phyloP scores from a whole-genome alignment of 805 yeast genomes.

The Candida dendrica region DNA sequence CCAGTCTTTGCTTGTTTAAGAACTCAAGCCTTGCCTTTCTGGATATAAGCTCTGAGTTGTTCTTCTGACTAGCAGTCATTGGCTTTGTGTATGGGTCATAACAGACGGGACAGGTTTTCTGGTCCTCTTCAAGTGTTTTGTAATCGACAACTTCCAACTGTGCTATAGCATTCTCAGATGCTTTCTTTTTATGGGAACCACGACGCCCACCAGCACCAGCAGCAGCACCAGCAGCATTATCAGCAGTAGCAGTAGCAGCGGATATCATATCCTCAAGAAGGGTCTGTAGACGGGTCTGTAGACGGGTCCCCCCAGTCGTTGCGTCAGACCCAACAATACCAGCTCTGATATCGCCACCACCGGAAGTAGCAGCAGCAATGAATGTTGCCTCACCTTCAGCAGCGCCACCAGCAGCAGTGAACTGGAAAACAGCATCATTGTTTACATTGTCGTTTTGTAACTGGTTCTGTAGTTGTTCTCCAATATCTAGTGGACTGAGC shows the following conservation, averaged over 20 bases:
- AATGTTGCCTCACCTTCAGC: too few species aligned
- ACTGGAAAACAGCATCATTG: too few species aligned
- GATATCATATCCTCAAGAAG: not conserved
- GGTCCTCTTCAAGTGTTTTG: slow-evolving; percentile 3
- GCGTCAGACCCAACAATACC: not conserved
- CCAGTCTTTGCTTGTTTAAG: not conserved
- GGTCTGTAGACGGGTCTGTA: not conserved
- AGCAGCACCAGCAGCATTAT: not conserved
- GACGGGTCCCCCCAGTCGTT: too few species aligned
- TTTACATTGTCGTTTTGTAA: too few species aligned
- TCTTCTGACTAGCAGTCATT: not conserved
- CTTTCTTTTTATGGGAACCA: slow-evolving; percentile 5
- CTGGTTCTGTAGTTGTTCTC: too few species aligned
- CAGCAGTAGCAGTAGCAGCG: not conserved
- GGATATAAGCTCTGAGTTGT: not conserved
- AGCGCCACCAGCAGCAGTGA: too few species aligned
- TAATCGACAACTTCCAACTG: slow-evolving; percentile 9
- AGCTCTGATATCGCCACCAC: not conserved
- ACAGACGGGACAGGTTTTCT: slow-evolving; percentile 15
- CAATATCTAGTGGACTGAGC: too few species aligned
- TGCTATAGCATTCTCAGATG: slow-evolving; percentile 15
- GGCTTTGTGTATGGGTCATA: slow-evolving; percentile 9
- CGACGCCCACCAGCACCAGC: not conserved
- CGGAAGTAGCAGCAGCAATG: not conserved
- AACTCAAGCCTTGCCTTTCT: not conserved